A percentile compares a stretch with the other conserved stretches of the same genome.
Evolutionary conservation across 2,329 filamentous ascomycete genomes (phyloP).

Genomic region (Sarocladium kiliense): DNA sequence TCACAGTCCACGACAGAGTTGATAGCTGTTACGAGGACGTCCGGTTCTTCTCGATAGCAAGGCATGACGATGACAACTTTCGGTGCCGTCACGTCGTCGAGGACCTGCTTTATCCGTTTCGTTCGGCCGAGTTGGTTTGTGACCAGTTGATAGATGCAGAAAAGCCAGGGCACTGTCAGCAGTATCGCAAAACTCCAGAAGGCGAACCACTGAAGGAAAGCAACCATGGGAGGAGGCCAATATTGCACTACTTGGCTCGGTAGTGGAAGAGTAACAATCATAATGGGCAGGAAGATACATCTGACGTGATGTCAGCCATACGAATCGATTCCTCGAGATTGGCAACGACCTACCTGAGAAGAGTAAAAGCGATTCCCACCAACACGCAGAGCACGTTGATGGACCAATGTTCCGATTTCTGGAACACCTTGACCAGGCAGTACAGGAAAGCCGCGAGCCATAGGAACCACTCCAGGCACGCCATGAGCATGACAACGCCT

Average conservation of each 20-base stretch:
- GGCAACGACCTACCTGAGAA: conserved; percentile 56
- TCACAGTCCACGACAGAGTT: conserved; percentile 92
- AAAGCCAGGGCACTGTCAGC: conserved; percentile 83
- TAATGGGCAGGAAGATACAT: conserved; percentile 82
- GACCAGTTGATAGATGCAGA: conserved; percentile 87
- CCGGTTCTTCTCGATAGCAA: conserved; percentile 87
- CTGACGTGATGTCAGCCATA: conserved; percentile 38
- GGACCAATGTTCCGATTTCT: conserved; percentile 85
- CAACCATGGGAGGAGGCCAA: conserved; percentile 66
- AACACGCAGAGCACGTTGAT: conserved; percentile 72
- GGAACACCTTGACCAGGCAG: conserved; percentile 81
- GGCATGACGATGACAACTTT: conserved; percentile 97
- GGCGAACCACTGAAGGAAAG: conserved; percentile 83
- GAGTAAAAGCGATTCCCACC: conserved; percentile 68
- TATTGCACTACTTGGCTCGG: conserved; percentile 65
- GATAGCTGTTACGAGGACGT: conserved; percentile 76
- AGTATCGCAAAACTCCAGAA: conserved; percentile 90
- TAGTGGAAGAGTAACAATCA: conserved; percentile 87
- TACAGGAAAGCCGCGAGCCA: conserved; percentile 94
- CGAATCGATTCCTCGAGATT: neutral
- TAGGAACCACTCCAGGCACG: conserved; percentile 86
- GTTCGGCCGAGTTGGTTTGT: conserved; percentile 79
- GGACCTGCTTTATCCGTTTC: conserved; percentile 74
- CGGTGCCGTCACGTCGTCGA: conserved; percentile 81
- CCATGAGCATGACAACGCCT: conserved; percentile 75